These are phyloP conservation scores for Exophiala sideris DNA, from an alignment of 2,329 filamentous ascomycete species.

Conservation along the genomic window DNA sequence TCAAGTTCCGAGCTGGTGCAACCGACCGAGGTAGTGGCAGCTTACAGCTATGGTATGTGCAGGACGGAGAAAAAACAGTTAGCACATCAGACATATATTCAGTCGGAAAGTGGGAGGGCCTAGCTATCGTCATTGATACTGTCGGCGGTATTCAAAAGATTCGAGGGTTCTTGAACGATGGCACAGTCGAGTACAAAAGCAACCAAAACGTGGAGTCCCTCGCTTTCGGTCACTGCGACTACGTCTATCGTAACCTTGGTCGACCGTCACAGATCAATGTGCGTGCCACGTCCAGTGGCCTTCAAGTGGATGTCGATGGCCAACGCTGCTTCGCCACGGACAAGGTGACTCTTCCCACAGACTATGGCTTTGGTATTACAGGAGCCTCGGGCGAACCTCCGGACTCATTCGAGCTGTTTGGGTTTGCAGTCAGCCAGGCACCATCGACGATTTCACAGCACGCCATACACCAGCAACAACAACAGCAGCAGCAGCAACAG, in stretches of 20 bases:
- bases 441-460: constrained; percentile 25
- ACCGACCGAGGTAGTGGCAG: constrained; percentile 83
- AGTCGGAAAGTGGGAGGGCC: constrained; percentile 79
- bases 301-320: constrained; percentile 79
- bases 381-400: constrained; percentile 87
- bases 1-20: constrained; percentile 84
- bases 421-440: constrained; percentile 62
- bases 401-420: constrained; percentile 92
- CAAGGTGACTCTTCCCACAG: constrained; percentile 69
- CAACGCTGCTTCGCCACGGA: constrained; percentile 64
- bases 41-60: constrained; percentile 87
- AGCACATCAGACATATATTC: constrained; percentile 79
- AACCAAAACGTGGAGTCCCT: constrained; percentile 76
- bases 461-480: constrained; percentile 29
- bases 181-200: constrained; percentile 70
- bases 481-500: constrained; percentile 33
- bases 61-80: constrained; percentile 62
- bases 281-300: constrained; percentile 58
- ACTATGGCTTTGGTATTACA: constrained; percentile 82
- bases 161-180: constrained; percentile 92
- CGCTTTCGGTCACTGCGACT: constrained; percentile 90
- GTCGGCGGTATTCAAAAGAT: constrained; percentile 75
- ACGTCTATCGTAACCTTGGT: constrained; percentile 86
- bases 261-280: constrained; percentile 76
- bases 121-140: constrained; percentile 81